Evolutionary conservation across 768 basidiomycete species (phyloP), one percentile per base, ranked within the genome.

Genomic region (Leccinellum rugosiceps): DNA sequence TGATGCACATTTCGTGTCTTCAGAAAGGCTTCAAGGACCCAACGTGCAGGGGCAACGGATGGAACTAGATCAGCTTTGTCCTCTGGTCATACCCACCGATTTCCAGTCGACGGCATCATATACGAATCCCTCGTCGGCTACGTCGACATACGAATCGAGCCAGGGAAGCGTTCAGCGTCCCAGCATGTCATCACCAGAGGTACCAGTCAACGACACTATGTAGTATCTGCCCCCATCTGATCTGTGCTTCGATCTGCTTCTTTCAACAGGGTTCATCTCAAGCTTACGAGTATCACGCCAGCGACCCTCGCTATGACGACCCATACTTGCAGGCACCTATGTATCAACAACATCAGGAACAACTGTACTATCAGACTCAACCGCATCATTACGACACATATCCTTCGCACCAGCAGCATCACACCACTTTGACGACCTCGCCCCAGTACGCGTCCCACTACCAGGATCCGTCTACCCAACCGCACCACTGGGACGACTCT

Each of bases 301-400:
- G 55, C 14, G 69, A 62, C 35, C 31, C 60, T 35, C 61, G 52
- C 19, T 65, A 59, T 9, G 64, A 60, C 7, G 63, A 60, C 21
- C 52, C 59, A 19, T 64, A 69, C 53, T 48, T 54, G 19, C 60
- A 41, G 41, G n/a, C 44, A 9, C 50, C 60, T 3, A 25, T 34
- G 32, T 59, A 58, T 30, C 56, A 56, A 31, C 67, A 28, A 26
- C 52, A 62, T 9, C 62, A 53, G 19, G 69, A 62, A 30, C 59
- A 47, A 25, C 62, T 64, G 28, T 71, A 71, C 10, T 59, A 65
- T 25, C 65, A 62, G 35, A 55, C 68, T 2, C 70, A 58, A 21
- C 74, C 65, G n/a, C 58, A 56, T 7, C 47, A 50, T n/a, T 60
- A 60, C 28, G 57, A 55, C 26, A 3, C 63, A 30, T 63, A 60